Base-by-base conservation (phyloP, 2,329 filamentous ascomycete genomes). In the Xylaria arbuscula region DNA sequence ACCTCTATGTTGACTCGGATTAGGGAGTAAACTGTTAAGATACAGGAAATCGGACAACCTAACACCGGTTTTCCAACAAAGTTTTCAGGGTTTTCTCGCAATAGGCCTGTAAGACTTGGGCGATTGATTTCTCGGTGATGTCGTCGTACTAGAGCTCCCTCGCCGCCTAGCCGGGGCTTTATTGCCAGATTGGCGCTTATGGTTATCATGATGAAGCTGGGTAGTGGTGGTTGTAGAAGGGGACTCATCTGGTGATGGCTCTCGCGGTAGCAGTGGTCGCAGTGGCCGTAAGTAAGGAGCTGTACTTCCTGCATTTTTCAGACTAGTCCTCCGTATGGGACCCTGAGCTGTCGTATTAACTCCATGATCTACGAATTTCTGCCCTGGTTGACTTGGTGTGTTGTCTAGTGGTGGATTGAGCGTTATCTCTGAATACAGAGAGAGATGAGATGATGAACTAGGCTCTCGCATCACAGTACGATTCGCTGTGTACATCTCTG, bases 181-280 rank as follows among this genome's bases (percentile, higher is more conserved):
- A 15, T 24, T 11, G 15, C 0, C 8, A n/a, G 53, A 15, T 50
- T 40, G 15, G 1, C 36, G 8, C 11, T 42, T 34, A 17, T 28
- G 6, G 13, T 45, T 28, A 5, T 24, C 11, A 11, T 51, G 7
- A 3, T 32, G 11, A 51, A 13, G 48, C 48, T 51, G 48, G 28
- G 24, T 7, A 34, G 24, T 36, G 13, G 15, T 2, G 15, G 15
- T 34, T 15, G 28, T n/a, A 53, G 50, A 7, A 8, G 15, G 28
- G 28, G 5, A 28, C 28, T 28, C 28, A 28, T 28, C n/a, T 56
- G 19, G 13, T 1, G 22, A 8, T 11, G 13, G 19, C 7, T n/a
- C 38, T 32, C 38, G 55, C n/a, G 55, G 55, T n/a, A 45, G 38
- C 36, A 57, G 17, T 57, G 19, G 36, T 28, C 54, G 36, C 9